Conservation (phyloP, 2,329 filamentous ascomycete genomes). For the Fonsecaea pugnacius region DNA sequence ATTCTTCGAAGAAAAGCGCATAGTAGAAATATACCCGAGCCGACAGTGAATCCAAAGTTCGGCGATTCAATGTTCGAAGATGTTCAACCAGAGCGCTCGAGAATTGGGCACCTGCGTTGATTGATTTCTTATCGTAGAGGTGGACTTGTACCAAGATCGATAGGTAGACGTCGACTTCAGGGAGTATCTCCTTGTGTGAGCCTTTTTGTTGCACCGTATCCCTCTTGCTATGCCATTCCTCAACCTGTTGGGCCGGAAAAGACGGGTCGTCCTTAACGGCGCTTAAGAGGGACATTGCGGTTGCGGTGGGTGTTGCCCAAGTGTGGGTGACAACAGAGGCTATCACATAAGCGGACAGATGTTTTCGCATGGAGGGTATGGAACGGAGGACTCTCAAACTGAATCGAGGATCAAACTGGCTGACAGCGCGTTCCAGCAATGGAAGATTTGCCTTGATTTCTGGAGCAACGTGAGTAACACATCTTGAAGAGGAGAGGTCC, state of each 20-base stretch:
- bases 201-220: slow-evolving; percentile 68
- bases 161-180: slow-evolving; percentile 87
- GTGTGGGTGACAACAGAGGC: slow-evolving; percentile 80
- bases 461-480: slow-evolving; percentile 45
- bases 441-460: slow-evolving; percentile 95
- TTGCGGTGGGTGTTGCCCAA: slow-evolving; percentile 69
- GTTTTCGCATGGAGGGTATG: slow-evolving; percentile 93
- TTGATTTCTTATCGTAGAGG: slow-evolving; percentile 82
- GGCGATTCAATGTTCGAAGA: slow-evolving; percentile 86
- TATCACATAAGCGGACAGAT: slow-evolving; percentile 79
- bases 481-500: not conserved
- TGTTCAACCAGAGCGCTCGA: slow-evolving; percentile 81
- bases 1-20: slow-evolving; percentile 90
- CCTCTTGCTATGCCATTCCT: slow-evolving; percentile 70
- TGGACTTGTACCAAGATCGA: slow-evolving; percentile 85
- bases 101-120: slow-evolving; percentile 79
- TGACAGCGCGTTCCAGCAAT: slow-evolving; percentile 87
- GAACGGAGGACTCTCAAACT: slow-evolving; percentile 90
- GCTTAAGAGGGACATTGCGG: slow-evolving; percentile 71
- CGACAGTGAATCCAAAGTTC: slow-evolving; percentile 89
- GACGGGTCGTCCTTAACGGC: slow-evolving; percentile 68
- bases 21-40: slow-evolving; percentile 99
- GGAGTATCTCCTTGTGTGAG: slow-evolving; percentile 72
- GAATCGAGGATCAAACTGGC: slow-evolving; percentile 92
- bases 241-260: slow-evolving; percentile 59